Evolutionary conservation across 2,329 filamentous ascomycete genomes (phyloP).

Genomic region (Dothiorella sarmentorum): DNA sequence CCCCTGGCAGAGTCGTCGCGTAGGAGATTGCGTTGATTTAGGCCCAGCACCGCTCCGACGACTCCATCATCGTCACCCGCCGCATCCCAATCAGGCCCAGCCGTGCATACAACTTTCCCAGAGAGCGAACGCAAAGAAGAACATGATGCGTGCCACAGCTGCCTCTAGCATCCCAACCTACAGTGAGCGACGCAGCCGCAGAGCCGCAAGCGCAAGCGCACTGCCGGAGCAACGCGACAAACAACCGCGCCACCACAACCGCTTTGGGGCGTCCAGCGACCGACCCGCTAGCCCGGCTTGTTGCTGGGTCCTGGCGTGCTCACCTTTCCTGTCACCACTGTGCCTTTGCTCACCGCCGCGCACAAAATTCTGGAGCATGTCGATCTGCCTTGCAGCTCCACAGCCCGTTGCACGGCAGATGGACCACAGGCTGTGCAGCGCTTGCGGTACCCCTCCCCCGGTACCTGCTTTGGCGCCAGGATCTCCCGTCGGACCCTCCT

Average conservation of each 20-base stretch:
- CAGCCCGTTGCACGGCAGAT: not conserved
- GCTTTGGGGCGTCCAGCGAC: not conserved
- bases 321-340: not conserved
- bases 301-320: not conserved
- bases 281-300: not conserved
- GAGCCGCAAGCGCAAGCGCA: conserved; percentile 8
- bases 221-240: not conserved
- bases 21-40: conserved; percentile 14
- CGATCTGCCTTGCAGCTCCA: not conserved
- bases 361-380: not conserved
- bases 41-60: not conserved
- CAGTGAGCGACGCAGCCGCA: not conserved
- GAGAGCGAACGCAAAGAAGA: no score
- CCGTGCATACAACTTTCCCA: no score
- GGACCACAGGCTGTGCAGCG: no score
- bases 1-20: conserved; percentile 7
- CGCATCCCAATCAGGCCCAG: not conserved
- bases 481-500: not conserved
- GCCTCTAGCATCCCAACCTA: no score
- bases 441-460: no score
- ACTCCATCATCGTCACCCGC: not conserved
- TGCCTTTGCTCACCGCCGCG: not conserved
- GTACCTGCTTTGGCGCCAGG: no score
- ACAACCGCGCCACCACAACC: not conserved
- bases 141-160: no score